Base-by-base conservation (phyloP, 805 yeast species). In the Isabelozyma gotoi region DNA sequence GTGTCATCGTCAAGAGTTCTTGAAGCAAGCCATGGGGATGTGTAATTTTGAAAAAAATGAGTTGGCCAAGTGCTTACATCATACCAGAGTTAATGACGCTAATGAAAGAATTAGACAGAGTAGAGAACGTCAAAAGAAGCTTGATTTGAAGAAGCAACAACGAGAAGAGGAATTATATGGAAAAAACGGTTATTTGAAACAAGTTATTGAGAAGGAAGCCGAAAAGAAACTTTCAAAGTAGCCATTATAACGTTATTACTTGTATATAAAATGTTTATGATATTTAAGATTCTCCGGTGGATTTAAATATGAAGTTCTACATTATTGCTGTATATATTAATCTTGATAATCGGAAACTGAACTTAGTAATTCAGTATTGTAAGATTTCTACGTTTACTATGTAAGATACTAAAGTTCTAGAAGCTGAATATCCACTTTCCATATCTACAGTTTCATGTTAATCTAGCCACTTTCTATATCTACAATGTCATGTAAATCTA, bases 21-120 rank as follows among this genome's bases (percentile, higher is more conserved):
- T 85, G 46, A 76, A 79, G 51, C 80, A 86, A 60, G 82, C 87
- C 6, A 70, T 88, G 52, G 98, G 98, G 19, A 73, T 79, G 46
- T 92, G 99, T 67, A 88, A 89, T 64, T 81, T 82, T 41, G 84
- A 85, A 55, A 90, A 90, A 56, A 88, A 85, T 49, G 91, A 86
- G 40, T 73, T 94, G 41, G 67, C 85, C 29, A 71, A 80, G 56
- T 92, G 99, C 66, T 72, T 95, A 18, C 94, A 89, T 57, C 80
- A 80, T 42, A 86, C 92, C 5, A 77, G 97, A 59, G 59, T 80
- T 11, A 76, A 75, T 20, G 81, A 79, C 27, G 84, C 82, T 59
- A 81, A 77, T 56, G 81, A 72, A 47, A 77, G 72, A 57, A 79
- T 68, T 52, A 59, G 66, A 59, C 70, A 71, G 52, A 79, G 84